Evolutionary conservation across 225 moss, liverwort and hornwort species (phyloP), one percentile per base, ranked within the genome.

Genomic region (Ulota crispa): DNA sequence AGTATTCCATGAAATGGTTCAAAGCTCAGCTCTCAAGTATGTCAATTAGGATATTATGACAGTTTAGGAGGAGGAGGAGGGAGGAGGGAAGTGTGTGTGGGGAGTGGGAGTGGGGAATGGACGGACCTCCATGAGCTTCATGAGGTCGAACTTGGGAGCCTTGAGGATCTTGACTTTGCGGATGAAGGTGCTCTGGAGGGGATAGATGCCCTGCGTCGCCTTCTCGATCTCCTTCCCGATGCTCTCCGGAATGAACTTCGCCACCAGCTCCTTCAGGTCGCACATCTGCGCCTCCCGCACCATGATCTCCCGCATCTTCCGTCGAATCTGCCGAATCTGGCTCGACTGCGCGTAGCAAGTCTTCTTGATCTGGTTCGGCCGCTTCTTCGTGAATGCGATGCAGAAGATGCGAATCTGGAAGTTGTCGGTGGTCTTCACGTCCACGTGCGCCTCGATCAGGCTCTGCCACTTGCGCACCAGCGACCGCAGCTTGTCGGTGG

Each of bases 401-500:
- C 89, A 89, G 75, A 89, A 89, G 11, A 89, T 89, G n/a, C 89
- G 86, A 59, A 89, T 74, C 78, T 83, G 86, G 59, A 78, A 89
- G 78, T 89, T 89, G 65, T 88, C 81, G 0, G 75, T 68, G 20
- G 81, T 81, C 68, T 81, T 81, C 68, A 81, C 81, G 30, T 81
- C 81, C 74, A 83, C 86, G 28, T 86, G 86, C 9, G 83, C 78
- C 76, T 83, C 86, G 56, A 88, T 86, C 81, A 83, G 70, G 31
- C 83, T 86, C 78, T 89, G 91, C 91, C 91, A 91, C 91, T 91
- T 91, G 64, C 91, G 89, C 83, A 91, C 91, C 72, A 91, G 73
- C 15, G 91, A 91, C 74, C 91, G 83, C 77, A 91, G 78, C 91
- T 91, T 91, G 75, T 91, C 89, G 39, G 91, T 91, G 2, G 91